Conservation (phyloP, 495 filamentous ascomycete genomes). For the Hypoxylon subgilvum region DNA sequence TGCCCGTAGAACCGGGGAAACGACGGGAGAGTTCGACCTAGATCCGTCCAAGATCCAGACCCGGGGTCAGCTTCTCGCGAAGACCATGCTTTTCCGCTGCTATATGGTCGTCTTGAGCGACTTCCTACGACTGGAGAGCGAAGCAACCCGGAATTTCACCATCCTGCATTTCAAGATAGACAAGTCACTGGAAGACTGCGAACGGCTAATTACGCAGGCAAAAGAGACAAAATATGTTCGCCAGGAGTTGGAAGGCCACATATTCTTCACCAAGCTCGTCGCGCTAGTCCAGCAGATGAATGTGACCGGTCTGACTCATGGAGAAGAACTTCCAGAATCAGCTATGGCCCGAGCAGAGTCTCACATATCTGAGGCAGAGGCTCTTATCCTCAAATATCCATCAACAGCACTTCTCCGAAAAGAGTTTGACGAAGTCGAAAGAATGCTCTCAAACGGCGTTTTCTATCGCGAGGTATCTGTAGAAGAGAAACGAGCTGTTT, state of each 20-base stretch:
- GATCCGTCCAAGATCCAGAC: slow-evolving; percentile 46
- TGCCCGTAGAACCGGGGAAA: slow-evolving; percentile 44
- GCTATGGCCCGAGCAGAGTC: neutral
- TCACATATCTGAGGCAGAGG: slow-evolving; percentile 5
- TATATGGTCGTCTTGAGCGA: slow-evolving; percentile 58
- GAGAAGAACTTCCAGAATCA: neutral
- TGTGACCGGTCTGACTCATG: neutral
- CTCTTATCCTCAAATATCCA: neutral
- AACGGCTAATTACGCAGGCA: slow-evolving; percentile 26
- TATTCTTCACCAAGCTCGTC: slow-evolving; percentile 20
- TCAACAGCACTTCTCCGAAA: neutral
- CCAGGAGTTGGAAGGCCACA: slow-evolving; percentile 35
- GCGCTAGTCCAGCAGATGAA: slow-evolving; percentile 4
- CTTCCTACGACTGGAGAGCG: slow-evolving; percentile 47
- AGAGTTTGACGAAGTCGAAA: neutral
- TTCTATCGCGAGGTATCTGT: neutral
- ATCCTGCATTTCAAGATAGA: slow-evolving; percentile 39
- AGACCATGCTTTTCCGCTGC: slow-evolving; percentile 54
- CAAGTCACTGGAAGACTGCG: slow-evolving; percentile 32
- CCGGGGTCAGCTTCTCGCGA: slow-evolving; percentile 50
- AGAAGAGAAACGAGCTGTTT: neutral
- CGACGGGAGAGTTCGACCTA: slow-evolving; percentile 43
- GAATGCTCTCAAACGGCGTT: neutral
- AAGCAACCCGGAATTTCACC: neutral
- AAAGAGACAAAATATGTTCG: slow-evolving; percentile 3